Conservation (phyloP, 139 green algal species). For the Parachlorella kessleri region DNA sequence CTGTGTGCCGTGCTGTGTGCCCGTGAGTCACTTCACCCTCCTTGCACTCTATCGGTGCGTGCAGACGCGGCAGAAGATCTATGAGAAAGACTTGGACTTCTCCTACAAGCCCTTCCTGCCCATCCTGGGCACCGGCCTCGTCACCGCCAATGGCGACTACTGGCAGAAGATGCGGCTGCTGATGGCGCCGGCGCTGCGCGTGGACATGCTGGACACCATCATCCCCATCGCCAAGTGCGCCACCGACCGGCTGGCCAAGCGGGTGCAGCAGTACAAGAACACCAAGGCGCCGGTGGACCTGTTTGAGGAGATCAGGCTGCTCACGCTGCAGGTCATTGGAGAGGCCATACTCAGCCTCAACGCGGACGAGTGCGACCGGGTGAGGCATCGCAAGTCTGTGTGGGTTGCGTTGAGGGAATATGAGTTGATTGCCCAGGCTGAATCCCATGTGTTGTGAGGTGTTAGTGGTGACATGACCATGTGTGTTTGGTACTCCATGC, state of each 20-base stretch:
- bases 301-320: slow-evolving; percentile 88
- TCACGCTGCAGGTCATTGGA: slow-evolving; percentile 95
- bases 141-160: slow-evolving; percentile 85
- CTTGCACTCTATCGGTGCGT: too few species aligned
- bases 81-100: slow-evolving; percentile 84
- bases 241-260: slow-evolving; percentile 70
- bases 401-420: too few species aligned
- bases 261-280: slow-evolving; percentile 65
- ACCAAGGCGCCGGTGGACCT: slow-evolving; percentile 74
- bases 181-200: slow-evolving; percentile 82
- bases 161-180: slow-evolving; percentile 93
- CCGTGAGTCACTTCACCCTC: slow-evolving; percentile 1
- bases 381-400: too few species aligned
- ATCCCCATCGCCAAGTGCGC: slow-evolving; percentile 76
- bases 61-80: slow-evolving; percentile 61
- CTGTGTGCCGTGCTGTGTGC: too few species aligned
- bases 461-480: too few species aligned
- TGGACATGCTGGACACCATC: slow-evolving; percentile 93
- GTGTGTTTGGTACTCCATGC: too few species aligned
- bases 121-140: slow-evolving; percentile 92
- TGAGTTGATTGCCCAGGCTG: too few species aligned
- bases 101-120: slow-evolving; percentile 90
- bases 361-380: slow-evolving; percentile 87
- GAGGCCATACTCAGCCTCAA: slow-evolving; percentile 86
- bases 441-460: too few species aligned